Conservation (phyloP, 352 stramenopile genomes). For the Globisporangium acanthophoron region DNA sequence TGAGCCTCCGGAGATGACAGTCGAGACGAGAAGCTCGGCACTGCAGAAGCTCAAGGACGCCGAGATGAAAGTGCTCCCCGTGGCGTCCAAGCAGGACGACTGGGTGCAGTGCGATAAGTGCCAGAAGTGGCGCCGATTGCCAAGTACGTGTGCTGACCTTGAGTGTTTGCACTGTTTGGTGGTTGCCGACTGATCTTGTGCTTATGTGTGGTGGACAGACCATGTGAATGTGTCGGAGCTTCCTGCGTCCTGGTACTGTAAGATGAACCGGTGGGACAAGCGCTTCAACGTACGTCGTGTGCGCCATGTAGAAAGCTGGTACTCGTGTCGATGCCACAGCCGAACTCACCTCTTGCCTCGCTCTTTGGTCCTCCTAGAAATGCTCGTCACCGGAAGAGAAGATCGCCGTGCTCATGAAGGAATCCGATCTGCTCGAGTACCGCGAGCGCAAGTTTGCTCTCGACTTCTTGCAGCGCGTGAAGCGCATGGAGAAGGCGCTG, state of each 20-base stretch:
- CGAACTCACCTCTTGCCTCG: neutral
- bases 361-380: conserved; percentile 36
- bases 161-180: neutral
- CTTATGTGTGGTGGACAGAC: conserved; percentile 24
- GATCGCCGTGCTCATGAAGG: conserved; percentile 59
- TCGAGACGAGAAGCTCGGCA: conserved; percentile 45
- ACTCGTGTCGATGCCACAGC: neutral
- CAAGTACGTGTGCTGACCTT: conserved; percentile 35
- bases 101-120: conserved; percentile 87
- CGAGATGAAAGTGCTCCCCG: conserved; percentile 37
- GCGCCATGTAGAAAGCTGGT: neutral
- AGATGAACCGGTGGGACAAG: conserved; percentile 85
- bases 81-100: conserved; percentile 74
- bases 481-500: conserved; percentile 70
- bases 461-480: conserved; percentile 63
- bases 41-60: conserved; percentile 45
- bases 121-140: conserved; percentile 75
- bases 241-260: conserved; percentile 77
- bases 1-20: conserved; percentile 27
- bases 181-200: neutral
- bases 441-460: conserved; percentile 59
- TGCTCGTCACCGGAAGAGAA: conserved; percentile 67
- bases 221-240: conserved; percentile 74
- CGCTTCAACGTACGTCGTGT: conserved; percentile 50
- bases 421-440: conserved; percentile 52